Evolutionary conservation across 2,329 filamentous ascomycete genomes (phyloP), one percentile per base, ranked within the genome.

Genomic region (Elsinoe australis): DNA sequence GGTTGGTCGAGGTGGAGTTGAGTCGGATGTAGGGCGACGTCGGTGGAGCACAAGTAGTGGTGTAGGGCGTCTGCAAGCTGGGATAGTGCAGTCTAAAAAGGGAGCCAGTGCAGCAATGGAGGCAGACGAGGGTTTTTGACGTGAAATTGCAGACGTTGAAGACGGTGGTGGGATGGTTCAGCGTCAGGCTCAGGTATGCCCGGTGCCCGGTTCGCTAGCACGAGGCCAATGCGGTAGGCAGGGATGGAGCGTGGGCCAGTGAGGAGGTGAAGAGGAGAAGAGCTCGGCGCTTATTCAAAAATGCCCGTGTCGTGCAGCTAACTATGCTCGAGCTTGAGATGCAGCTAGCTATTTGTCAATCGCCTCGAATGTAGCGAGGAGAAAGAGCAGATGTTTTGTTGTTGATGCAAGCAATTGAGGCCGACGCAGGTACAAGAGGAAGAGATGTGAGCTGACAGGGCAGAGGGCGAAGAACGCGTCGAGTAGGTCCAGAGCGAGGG

Each of bases 121-220:
- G 21, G 44, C 21, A 33, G 34, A 31, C 14, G 34, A 29, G 22
- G 21, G 9, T 15, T 26, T 48, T 15, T 39, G 45, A 48, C 15
- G 45, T 48, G 33, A 48, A 39, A 48, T 48, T 48, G 45, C 45
- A 48, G 34, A 38, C 45, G 45, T 48, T 48, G 32, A 24, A 29
- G 33, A 35, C 17, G 33, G 21, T 36, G 34, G 45, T 36, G 45
- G 39, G 39, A 44, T 44, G 39, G 39, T 44, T 44, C 39, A 44
- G 39, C 39, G 39, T 44, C 39, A 36, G 33, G 19, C 28, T 35
- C 31, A 35, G 18, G 29, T 29, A 34, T 47, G 24, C 28, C 15
- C 42, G 42, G 18, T 47, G 15, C 22, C 28, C 34, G 34, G 41
- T 46, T 46, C 26, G 45, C 45, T 47, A 47, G 45, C 15, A 26